Conservation (phyloP, 2,329 filamentous ascomycete genomes). For the Neopestalotiopsis rosae region DNA sequence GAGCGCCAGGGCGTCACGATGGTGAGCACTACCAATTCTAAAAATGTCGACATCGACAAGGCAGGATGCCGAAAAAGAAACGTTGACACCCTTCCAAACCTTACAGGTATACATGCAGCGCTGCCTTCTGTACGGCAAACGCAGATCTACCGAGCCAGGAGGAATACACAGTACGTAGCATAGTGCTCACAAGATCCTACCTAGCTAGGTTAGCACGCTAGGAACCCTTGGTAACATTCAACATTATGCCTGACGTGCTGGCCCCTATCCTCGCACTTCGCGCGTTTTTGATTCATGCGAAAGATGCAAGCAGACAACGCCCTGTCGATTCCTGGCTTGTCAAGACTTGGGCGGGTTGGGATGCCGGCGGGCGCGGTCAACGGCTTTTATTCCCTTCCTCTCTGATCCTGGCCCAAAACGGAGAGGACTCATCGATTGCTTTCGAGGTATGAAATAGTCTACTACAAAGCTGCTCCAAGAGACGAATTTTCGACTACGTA, state of each 20-base stretch:
- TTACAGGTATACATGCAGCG: no score
- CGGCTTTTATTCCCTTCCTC: no score
- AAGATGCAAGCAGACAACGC: not conserved
- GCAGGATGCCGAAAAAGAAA: no score
- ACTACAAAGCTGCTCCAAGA: no score
- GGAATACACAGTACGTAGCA: no score
- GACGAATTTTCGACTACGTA: no score
- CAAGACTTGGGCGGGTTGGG: not conserved
- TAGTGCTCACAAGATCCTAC: not conserved
- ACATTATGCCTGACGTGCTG: not conserved
- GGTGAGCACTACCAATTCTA: not conserved
- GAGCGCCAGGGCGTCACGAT: not conserved
- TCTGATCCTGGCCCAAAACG: no score
- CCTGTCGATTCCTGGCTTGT: not conserved
- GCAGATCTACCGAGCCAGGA: no score
- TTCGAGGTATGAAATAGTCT: no score
- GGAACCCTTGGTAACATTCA: not conserved
- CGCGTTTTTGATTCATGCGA: not conserved
- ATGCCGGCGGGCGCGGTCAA: not conserved
- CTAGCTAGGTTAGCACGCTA: not conserved
- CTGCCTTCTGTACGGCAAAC: no score
- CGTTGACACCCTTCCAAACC: no score
- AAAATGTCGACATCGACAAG: not conserved
- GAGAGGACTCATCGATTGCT: no score
- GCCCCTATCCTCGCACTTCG: not conserved